Percentiles rank a stretch among this genome's conserved stretches.
Evolutionary conservation across 1,284 basidiomycete species (phyloP).

Genomic region (Apiotrichum akiyoshidainum): DNA sequence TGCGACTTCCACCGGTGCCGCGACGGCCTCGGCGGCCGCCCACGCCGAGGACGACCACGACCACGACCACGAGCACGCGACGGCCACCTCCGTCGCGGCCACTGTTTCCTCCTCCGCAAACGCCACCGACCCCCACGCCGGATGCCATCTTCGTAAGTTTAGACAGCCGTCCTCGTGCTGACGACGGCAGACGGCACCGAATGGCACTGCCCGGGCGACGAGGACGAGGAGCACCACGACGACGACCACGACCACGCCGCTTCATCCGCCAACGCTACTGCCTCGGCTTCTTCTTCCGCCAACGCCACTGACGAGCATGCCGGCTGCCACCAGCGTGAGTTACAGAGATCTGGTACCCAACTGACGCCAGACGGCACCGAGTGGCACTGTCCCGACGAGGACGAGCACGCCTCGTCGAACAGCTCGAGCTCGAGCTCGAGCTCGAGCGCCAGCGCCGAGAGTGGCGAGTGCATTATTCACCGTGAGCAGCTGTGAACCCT

Average conservation of each 20-base stretch:
- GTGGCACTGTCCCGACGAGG: constrained; percentile 29
- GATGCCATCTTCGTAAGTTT: too few species aligned
- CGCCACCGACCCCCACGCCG: too few species aligned
- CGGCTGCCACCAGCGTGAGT: neutral
- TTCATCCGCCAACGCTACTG: too few species aligned
- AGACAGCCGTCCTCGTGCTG: too few species aligned
- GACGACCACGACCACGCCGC: neutral
- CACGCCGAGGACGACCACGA: neutral
- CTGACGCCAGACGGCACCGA: constrained; percentile 10
- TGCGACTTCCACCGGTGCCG: neutral
- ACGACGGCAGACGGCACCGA: too few species aligned
- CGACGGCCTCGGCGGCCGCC: neutral
- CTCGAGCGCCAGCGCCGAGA: constrained; percentile 13
- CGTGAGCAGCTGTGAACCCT: constrained; percentile 11
- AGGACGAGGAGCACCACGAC: too few species aligned
- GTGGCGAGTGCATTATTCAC: constrained; percentile 39
- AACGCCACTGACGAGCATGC: neutral
- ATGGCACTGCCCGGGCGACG: too few species aligned
- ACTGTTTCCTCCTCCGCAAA: too few species aligned
- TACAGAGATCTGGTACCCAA: too few species aligned
- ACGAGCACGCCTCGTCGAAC: too few species aligned
- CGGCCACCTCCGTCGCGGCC: too few species aligned
- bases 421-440: neutral
- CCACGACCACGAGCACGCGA: neutral
- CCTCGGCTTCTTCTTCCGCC: too few species aligned